Base-by-base conservation (phyloP, 768 basidiomycete species). In the Mycena belliarum region DNA sequence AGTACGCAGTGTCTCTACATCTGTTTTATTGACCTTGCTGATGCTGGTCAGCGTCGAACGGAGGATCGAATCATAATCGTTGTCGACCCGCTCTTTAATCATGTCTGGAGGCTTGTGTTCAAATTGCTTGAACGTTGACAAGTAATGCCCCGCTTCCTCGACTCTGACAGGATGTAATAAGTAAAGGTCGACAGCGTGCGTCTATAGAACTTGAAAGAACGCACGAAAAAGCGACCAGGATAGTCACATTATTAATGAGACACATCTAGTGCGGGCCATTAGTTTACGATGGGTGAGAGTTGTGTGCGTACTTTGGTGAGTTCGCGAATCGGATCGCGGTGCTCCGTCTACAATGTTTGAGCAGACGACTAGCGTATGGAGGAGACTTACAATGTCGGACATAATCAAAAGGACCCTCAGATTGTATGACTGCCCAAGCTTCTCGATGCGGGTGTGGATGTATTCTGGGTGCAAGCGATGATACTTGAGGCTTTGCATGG, bases 381-480 rank as follows among this genome's bases (percentile, higher is more conserved):
- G 42, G 48, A 26, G 25, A 75, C 93, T 68, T 65, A 95, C 96
- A 49, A 96, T 84, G 74, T 99, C 97, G 68, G 92, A 98, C 64
- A 95, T 78, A 44, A 98, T 81, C 23, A 99, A 82, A 28, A 98
- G 76, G 53, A 99, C 83, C 45, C 97, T 77, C 16, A 98, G 80
- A 59, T 82, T 89, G 71, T 94, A 98, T 2, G 85, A 83, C 33
- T 81, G 81, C 4, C 88, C 91, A 20, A 99, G 84, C 63, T 86
- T 88, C 66, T 93, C 89, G 57, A 99, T 94, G 14, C 97, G 87
- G 49, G 83, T 82, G 70, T 93, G 92, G 55, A 99, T 88, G 70
- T 99, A 99, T 72, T 98, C 97, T 15, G 97, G 97, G 71, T 98
- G 97, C 15, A 99, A 82, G 49, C 95, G 89, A 67, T 98, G 95